phyloP scores from a whole-genome alignment of 768 basidiomycete genomes.

The Lactarius akahatsu region DNA sequence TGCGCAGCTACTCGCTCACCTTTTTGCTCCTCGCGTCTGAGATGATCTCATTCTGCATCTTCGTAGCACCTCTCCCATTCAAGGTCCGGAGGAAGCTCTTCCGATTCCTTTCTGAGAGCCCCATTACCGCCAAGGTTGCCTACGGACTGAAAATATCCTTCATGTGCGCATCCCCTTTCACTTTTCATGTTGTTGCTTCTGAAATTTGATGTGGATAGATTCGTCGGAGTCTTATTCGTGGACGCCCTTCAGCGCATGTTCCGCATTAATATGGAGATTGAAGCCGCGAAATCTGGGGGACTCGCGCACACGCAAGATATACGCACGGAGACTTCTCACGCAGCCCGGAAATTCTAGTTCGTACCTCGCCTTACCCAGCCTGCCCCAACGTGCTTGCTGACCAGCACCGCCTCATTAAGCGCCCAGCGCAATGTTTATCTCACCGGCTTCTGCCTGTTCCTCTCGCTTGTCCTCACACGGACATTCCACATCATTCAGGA shows the following conservation, averaged over 20 bases:
- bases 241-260: slow-evolving; percentile 95
- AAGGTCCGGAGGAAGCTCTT: slow-evolving; percentile 67
- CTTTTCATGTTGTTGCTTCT: background rate
- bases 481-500: slow-evolving; percentile 92
- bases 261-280: slow-evolving; percentile 69
- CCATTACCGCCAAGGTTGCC: slow-evolving; percentile 76
- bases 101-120: slow-evolving; percentile 65
- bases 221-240: slow-evolving; percentile 82
- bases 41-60: slow-evolving; percentile 82
- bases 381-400: slow-evolving; percentile 10
- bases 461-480: slow-evolving; percentile 90
- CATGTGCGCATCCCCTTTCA: slow-evolving; percentile 52
- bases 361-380: slow-evolving; percentile 32
- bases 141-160: slow-evolving; percentile 94
- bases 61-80: slow-evolving; percentile 86
- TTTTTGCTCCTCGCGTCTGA: slow-evolving; percentile 80
- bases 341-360: slow-evolving; percentile 93
- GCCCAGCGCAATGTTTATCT: slow-evolving; percentile 91
- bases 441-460: slow-evolving; percentile 91
- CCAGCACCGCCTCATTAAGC: slow-evolving; percentile 39
- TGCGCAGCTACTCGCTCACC: slow-evolving; percentile 70
- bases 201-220: slow-evolving; percentile 43
- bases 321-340: slow-evolving; percentile 81
- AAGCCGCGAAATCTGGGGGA: slow-evolving; percentile 58
- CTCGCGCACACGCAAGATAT: slow-evolving; percentile 52